Base-by-base conservation (phyloP, 179 eudicot genomes). In the Patellifolia procumbens region DNA sequence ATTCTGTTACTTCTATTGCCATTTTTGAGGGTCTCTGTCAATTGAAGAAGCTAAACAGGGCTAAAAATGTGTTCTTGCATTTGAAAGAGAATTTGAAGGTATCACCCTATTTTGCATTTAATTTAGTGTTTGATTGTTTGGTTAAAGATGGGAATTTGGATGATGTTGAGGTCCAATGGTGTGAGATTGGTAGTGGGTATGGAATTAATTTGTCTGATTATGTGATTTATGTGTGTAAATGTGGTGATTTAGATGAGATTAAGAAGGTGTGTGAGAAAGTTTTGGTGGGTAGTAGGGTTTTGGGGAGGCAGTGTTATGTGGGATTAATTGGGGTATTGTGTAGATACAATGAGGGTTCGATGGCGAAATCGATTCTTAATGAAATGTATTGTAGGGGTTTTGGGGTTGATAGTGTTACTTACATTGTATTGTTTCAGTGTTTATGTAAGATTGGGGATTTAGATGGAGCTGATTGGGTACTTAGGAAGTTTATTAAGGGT, bases 401-500 rank as follows among this genome's bases (percentile, higher is more conserved):
- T 66, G 28, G 42, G 22, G 72, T 83, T 68, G 86, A 85, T 76
- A 78, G 58, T 75, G 67, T 81, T 53, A 78, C 75, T 48, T 85
- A 78, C 55, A 72, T 80, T 80, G 82, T 74, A 24, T 24, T 81
- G 70, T 83, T 80, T 73, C 70, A 76, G 46, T 80, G 82, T 77
- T 83, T 83, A 43, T 85, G 88, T 81, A 75, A 84, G 20, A 81
- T 56, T 78, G 86, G 86, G 79, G 79, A 83, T 72, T 68, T 85
- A 28, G 74, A 70, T 72, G 82, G 73, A 43, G 86, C 86, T 75
- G 88, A 85, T 76, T 85, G 76, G 79, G 79, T 83, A 32, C 80
- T 85, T 77, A 78, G 79, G 62, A 83, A 75, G 13, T 64, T 83
- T 74, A 81, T 81, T 16, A 59, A 73, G 69, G 68, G 68, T 64